A percentile compares a stretch with the other conserved stretches of the same genome.
phyloP scores from a whole-genome alignment of 2,329 filamentous ascomycete genomes.

The Hymenoscyphus scutula region DNA sequence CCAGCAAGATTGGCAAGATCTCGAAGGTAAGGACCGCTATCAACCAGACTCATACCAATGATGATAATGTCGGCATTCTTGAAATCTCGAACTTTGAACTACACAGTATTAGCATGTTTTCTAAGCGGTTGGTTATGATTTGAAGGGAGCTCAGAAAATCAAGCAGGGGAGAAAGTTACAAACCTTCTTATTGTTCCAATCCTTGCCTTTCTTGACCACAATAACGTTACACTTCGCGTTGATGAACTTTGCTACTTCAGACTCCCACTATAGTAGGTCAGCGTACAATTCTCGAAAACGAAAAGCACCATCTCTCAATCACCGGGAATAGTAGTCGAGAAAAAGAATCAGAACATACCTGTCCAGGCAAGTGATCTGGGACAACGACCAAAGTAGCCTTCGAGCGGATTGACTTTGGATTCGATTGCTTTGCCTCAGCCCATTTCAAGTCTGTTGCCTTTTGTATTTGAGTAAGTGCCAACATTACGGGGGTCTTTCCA shows the following conservation, averaged over 20 bases:
- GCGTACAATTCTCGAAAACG: neutral
- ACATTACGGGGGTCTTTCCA: constrained; percentile 61
- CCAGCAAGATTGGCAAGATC: constrained; percentile 50
- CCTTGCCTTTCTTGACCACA: constrained; percentile 39
- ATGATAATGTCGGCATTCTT: constrained; percentile 53
- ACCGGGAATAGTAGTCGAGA: no score
- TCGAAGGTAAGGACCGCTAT: constrained; percentile 46
- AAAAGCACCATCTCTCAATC: constrained; percentile 51
- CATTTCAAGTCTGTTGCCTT: constrained; percentile 34
- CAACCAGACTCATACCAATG: constrained; percentile 50
- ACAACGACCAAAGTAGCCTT: constrained; percentile 60
- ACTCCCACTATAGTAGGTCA: constrained; percentile 43
- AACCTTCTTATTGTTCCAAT: constrained; percentile 41
- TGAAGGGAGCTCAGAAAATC: no score
- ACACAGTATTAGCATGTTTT: neutral
- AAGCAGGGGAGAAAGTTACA: no score
- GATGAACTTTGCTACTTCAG: constrained; percentile 51
- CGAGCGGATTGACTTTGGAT: constrained; percentile 34
- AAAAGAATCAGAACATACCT: constrained; percentile 33
- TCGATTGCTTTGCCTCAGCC: neutral
- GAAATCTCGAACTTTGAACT: constrained; percentile 42
- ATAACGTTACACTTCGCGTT: constrained; percentile 37
- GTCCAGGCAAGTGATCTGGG: constrained; percentile 51
- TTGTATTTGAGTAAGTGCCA: constrained; percentile 52
- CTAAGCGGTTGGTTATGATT: no score